Percentiles rank a stretch among this genome's conserved stretches.
phyloP scores from a whole-genome alignment of 257 asterid species.

The Solanum chmielewskii region DNA sequence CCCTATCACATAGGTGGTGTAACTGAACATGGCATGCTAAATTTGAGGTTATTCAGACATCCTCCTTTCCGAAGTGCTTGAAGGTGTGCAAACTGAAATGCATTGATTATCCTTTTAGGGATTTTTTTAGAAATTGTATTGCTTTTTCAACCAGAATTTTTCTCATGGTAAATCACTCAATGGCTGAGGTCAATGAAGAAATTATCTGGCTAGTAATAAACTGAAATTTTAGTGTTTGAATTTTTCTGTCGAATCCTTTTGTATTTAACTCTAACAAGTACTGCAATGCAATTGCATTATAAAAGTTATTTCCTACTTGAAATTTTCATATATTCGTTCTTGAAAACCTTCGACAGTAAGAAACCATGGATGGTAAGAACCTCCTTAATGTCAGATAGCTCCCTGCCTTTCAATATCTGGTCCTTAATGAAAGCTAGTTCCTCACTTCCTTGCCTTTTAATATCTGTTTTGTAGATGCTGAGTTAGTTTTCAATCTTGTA shows the following conservation, averaged over 20 bases:
- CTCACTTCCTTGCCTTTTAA: neutral
- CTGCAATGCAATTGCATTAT: neutral
- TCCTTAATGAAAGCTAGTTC: neutral
- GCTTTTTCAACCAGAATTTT: neutral
- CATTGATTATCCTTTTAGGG: neutral
- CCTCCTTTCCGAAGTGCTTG: neutral
- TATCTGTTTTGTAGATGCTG: neutral
- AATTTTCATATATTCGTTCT: neutral
- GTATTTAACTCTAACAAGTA: neutral
- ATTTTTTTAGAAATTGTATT: neutral
- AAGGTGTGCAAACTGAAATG: neutral
- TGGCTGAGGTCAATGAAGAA: neutral
- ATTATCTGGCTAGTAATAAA: neutral
- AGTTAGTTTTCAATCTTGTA: neutral
- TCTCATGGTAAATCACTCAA: neutral
- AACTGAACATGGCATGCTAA: neutral
- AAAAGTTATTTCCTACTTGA: neutral
- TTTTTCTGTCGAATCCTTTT: neutral
- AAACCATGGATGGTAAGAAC: neutral
- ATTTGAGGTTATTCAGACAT: neutral
- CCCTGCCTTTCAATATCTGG: neutral
- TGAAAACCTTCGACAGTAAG: neutral
- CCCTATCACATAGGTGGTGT: neutral
- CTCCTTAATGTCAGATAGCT: neutral
- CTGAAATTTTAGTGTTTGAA: neutral